Percentiles rank a stretch among this genome's conserved stretches.
These are phyloP conservation scores for Tulasnella sp. DNA, from an alignment of 768 basidiomycete species.

Conservation along the genomic window DNA sequence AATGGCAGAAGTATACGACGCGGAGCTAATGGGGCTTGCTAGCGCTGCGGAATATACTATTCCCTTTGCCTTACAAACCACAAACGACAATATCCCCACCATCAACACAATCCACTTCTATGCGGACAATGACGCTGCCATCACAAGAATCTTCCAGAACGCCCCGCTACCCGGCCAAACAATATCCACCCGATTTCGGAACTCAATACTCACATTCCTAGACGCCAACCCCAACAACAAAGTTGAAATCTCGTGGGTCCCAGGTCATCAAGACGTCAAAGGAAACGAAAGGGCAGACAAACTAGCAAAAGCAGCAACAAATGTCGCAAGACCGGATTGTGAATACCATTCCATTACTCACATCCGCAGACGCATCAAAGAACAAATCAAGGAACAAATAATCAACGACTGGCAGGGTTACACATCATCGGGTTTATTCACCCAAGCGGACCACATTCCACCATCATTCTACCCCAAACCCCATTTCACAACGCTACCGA, in stretches of 20 bases:
- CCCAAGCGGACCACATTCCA: no score
- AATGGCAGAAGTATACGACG: not conserved
- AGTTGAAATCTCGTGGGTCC: slow-evolving; percentile 2
- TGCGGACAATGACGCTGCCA: not conserved
- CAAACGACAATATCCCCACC: not conserved
- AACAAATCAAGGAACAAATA: not conserved
- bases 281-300: slow-evolving; percentile 11
- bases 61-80: not conserved
- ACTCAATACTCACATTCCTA: not conserved
- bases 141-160: no score
- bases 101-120: slow-evolving; percentile 1
- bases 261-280: slow-evolving; percentile 10
- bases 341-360: not conserved
- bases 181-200: not conserved
- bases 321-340: no score
- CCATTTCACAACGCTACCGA: not conserved
- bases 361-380: not conserved
- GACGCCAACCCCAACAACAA: slow-evolving; percentile 4
- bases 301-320: slow-evolving; percentile 4
- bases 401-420: no score
- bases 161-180: not conserved
- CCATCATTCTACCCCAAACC: no score
- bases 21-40: not conserved
- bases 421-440: no score
- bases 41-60: not conserved